Percentiles rank a stretch among this genome's conserved stretches.
These are phyloP conservation scores for Panicum miliaceum DNA, from an alignment of 176 grass and related monocot species.

Conservation along the genomic window DNA sequence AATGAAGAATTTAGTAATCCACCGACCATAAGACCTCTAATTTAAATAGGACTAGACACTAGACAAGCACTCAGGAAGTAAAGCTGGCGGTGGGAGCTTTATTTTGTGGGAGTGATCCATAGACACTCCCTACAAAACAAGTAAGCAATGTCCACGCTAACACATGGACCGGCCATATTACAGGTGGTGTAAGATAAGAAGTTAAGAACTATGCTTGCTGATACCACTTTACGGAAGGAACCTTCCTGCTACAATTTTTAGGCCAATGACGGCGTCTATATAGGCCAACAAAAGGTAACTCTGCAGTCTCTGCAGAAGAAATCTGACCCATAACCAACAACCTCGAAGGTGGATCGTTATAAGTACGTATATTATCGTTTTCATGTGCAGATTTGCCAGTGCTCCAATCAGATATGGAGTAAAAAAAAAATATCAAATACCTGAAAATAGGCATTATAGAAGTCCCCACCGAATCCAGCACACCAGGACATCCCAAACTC, in stretches of 20 bases:
- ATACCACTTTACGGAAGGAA: slow-evolving; percentile 4
- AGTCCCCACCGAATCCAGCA: slow-evolving; percentile 84
- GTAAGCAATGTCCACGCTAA: not conserved
- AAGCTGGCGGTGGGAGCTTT: not conserved
- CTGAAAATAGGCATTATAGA: slow-evolving; percentile 92
- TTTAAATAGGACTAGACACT: not conserved
- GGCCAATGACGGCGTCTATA: not conserved
- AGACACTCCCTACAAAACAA: not conserved
- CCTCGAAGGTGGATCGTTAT: not conserved
- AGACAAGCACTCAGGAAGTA: not conserved
- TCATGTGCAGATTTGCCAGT: not conserved
- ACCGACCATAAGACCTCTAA: not conserved
- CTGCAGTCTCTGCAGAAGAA: not conserved
- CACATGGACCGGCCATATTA: not conserved
- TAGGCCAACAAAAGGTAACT: slow-evolving; percentile 17
- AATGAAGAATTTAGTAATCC: slow-evolving; percentile 10
- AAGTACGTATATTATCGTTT: not conserved
- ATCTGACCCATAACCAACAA: not conserved
- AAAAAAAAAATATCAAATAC: slow-evolving; percentile 54
- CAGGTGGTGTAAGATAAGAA: slow-evolving; percentile 1
- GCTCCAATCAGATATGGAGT: slow-evolving; percentile 17
- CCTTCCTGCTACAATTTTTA: slow-evolving; percentile 10
- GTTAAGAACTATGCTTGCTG: not conserved
- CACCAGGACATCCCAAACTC: slow-evolving; percentile 99
- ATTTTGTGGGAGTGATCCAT: not conserved